Conservation (phyloP, 192 early-diverging fungal species). For the Haplosporangium gracile region DNA sequence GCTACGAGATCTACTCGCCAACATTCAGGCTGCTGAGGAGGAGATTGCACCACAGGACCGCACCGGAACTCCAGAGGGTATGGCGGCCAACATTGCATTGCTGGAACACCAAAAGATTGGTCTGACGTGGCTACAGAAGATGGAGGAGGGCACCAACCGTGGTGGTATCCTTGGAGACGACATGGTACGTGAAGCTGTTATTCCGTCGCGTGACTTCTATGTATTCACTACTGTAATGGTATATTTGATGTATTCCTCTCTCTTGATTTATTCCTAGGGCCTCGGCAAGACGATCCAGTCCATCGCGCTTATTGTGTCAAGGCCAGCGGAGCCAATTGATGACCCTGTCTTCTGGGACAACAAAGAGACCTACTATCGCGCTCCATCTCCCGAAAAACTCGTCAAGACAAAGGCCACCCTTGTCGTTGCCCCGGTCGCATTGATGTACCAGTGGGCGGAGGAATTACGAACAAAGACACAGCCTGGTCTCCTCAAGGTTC, state of each 20-base stretch:
- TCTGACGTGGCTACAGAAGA: slow-evolving; percentile 69
- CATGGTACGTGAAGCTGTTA: slow-evolving; percentile 54
- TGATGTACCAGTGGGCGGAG: slow-evolving; percentile 80
- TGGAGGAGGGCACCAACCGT: slow-evolving; percentile 61
- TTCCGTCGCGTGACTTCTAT: not conserved
- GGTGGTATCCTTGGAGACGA: slow-evolving; percentile 78
- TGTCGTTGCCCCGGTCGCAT: slow-evolving; percentile 75
- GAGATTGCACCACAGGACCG: slow-evolving; percentile 53
- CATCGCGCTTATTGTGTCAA: slow-evolving; percentile 67
- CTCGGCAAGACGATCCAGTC: slow-evolving; percentile 84
- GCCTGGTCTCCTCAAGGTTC: slow-evolving; percentile 64
- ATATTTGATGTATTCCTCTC: not conserved
- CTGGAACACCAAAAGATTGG: slow-evolving; percentile 73
- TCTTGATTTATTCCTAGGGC: slow-evolving; percentile 43
- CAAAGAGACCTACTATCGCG: not conserved
- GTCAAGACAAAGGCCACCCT: slow-evolving; percentile 70
- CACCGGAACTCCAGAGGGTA: slow-evolving; percentile 62
- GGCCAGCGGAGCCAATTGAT: slow-evolving; percentile 19
- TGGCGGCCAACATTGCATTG: slow-evolving; percentile 57
- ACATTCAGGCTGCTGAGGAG: slow-evolving; percentile 50
- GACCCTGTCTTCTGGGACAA: slow-evolving; percentile 33
- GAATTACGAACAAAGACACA: slow-evolving; percentile 74
- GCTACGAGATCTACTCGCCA: slow-evolving; percentile 52
- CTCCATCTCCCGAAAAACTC: slow-evolving; percentile 20
- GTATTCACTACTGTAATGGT: not conserved